These are phyloP conservation scores for Fusarium sp. DNA, from an alignment of 2,329 filamentous ascomycete species.

Conservation along the genomic window DNA sequence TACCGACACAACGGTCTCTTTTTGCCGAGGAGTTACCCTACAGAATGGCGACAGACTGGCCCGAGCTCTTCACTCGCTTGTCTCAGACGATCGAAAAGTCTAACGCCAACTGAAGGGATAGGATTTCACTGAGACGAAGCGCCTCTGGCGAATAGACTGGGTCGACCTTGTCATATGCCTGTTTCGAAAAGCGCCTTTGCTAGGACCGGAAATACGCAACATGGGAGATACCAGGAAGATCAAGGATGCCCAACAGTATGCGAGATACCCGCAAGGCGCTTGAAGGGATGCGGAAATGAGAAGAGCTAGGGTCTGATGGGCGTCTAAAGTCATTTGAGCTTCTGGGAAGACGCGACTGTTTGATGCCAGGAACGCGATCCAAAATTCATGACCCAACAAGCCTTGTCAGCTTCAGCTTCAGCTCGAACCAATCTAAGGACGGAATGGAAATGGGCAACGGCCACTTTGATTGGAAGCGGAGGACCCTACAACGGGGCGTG, in stretches of 20 bases:
- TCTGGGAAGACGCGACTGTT: constrained; percentile 7
- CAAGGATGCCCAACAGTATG: constrained; percentile 5
- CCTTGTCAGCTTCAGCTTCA: constrained; percentile 12
- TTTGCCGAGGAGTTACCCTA: constrained; percentile 22
- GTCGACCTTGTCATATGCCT: neutral
- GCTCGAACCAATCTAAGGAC: constrained; percentile 18
- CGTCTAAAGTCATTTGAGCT: neutral
- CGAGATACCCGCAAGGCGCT: constrained; percentile 1
- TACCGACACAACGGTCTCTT: constrained; percentile 10
- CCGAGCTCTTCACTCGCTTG: constrained; percentile 9
- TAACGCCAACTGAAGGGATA: constrained; percentile 18
- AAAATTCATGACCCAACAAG: neutral
- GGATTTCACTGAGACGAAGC: neutral
- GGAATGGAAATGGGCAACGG: constrained; percentile 12
- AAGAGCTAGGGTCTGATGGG: neutral
- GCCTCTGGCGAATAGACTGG: neutral
- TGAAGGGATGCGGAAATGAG: neutral
- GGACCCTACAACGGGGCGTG: constrained; percentile 36
- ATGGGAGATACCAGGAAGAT: constrained; percentile 9
- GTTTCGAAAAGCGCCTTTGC: neutral
- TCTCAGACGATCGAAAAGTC: constrained; percentile 20
- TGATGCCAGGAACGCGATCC: neutral
- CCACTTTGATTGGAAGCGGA: constrained; percentile 38
- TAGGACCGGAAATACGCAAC: constrained; percentile 6
- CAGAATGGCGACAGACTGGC: constrained; percentile 5